Evolutionary conservation across 73 alveolate genomes (phyloP).

Genomic region (Tetrahymena malaccensis): DNA sequence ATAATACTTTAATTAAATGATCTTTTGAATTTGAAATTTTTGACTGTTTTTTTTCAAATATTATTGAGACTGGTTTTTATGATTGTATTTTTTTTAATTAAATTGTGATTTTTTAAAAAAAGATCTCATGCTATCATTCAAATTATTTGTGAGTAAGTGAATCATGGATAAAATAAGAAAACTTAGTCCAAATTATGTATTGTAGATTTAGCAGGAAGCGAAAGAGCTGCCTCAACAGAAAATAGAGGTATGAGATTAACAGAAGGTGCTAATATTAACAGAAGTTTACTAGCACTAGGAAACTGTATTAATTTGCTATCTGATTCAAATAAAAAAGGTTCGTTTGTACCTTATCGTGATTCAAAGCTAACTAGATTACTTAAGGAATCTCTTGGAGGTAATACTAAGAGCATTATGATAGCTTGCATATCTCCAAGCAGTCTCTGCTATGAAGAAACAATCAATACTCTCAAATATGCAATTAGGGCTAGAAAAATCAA

Average conservation of each 20-base stretch:
- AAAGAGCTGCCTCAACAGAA: constrained; percentile 70
- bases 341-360: constrained; percentile 86
- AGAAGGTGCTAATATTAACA: constrained; percentile 88
- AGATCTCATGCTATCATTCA: constrained; percentile 93
- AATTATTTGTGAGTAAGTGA: constrained; percentile 25
- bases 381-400: constrained; percentile 91
- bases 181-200: constrained; percentile 64
- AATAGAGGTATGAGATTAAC: constrained; percentile 73
- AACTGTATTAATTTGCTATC: constrained; percentile 82
- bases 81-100: constrained; percentile 66
- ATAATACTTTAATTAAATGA: not conserved
- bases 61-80: not conserved
- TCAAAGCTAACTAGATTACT: constrained; percentile 89
- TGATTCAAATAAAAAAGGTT: constrained; percentile 72
- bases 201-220: constrained; percentile 82
- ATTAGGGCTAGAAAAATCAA: constrained; percentile 67
- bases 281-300: constrained; percentile 74
- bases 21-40: not conserved
- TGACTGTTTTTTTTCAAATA: not conserved
- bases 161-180: constrained; percentile 54
- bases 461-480: constrained; percentile 71
- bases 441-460: constrained; percentile 63
- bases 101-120: constrained; percentile 43
- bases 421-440: constrained; percentile 72
- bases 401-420: constrained; percentile 68